phyloP scores from a whole-genome alignment of 306 rosid species.

The Quercus variabilis region DNA sequence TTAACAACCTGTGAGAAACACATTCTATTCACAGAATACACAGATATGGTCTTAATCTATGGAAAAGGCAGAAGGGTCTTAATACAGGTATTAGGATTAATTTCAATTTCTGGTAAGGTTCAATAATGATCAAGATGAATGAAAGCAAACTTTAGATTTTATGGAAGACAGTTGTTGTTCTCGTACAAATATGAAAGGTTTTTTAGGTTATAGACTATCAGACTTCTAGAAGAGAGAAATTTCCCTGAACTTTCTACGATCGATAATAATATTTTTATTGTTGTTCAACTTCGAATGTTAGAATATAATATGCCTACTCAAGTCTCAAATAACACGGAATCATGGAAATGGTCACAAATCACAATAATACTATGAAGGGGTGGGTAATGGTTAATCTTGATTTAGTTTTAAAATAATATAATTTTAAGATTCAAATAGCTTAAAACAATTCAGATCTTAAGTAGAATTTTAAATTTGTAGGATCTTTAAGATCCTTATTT shows the following conservation, averaged over 20 bases:
- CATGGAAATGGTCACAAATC: too few species aligned
- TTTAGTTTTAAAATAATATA: too few species aligned
- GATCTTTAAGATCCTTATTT: too few species aligned
- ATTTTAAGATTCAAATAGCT: too few species aligned
- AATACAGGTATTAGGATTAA: background rate
- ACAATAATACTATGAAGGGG: too few species aligned
- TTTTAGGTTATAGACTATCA: background rate
- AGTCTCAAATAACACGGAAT: too few species aligned
- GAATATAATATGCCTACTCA: too few species aligned
- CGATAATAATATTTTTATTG: background rate
- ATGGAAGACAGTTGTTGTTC: background rate
- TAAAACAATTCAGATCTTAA: too few species aligned
- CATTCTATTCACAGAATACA: background rate
- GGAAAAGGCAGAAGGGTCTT: slow-evolving; percentile 8
- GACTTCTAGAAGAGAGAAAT: background rate
- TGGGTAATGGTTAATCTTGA: too few species aligned
- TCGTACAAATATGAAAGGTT: background rate
- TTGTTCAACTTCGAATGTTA: too few species aligned
- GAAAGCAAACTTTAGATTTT: background rate
- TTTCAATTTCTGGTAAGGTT: background rate
- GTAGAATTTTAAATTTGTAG: too few species aligned
- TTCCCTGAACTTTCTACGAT: background rate
- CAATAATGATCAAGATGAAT: background rate
- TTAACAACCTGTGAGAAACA: background rate
- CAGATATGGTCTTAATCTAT: too few species aligned